Evolutionary conservation across 768 basidiomycete species (phyloP), one percentile per base, ranked within the genome.

Genomic region (Boletus patriciae): DNA sequence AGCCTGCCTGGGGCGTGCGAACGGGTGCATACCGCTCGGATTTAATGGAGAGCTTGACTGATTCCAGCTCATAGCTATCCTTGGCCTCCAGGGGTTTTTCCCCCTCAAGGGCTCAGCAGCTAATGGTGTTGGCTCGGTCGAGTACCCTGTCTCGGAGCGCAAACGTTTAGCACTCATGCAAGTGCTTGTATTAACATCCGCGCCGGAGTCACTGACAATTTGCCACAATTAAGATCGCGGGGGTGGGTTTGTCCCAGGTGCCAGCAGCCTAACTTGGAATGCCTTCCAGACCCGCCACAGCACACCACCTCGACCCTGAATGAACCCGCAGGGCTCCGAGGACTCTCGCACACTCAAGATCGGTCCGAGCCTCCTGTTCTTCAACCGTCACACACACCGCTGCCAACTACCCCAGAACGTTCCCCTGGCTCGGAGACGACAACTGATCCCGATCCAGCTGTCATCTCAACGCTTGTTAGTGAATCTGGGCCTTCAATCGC

Each of bases 1-100:
- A 98, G 72, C 96, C 96, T 37, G 93, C 94, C 25, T 98, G 96
- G 96, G 96, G 96, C 53, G 91, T 98, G 19, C 83, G 96, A 60
- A 98, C 95, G 54, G 94, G 90, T 90, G 56, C 59, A 80, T 66
- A 44, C 47, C 52, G 51, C 48, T 53, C 52, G 19, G 45, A 25
- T 57, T 62, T 48, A 43, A 62, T 64, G 40, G 40, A 58, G 46
- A 29, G 33, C 52, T 31, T 21, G 37, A 8, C 62, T 60, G 41
- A 68, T 47, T n/a, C 49, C 54, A 38, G 15, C 49, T 8, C 31
- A 37, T 59, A 92, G 92, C 92, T 36, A 93, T 94, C 66, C 82
- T 94, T 61, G 92, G 90, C 36, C 79, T 94, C 6, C 92, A 93
- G 71, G 91, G 92, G 0, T 93, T 94, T 73, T 93, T 94, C 66